These are phyloP conservation scores for Biscutella laevigata DNA, from an alignment of 441 rosid genomes.

Conservation along the genomic window DNA sequence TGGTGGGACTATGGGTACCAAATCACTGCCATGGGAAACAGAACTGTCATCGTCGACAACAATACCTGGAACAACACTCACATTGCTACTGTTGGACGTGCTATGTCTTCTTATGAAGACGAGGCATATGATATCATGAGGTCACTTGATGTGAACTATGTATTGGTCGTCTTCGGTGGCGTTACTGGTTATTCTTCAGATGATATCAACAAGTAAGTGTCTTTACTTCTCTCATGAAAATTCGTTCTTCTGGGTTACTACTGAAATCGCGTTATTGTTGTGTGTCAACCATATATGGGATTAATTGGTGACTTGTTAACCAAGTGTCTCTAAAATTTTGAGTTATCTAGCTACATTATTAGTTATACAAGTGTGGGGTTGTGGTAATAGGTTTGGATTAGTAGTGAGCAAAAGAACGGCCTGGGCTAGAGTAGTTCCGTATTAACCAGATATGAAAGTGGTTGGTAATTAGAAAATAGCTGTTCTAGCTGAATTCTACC, in stretches of 20 bases:
- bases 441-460: not conserved
- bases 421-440: not conserved
- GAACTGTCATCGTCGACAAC: conserved; percentile 97
- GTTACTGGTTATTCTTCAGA: conserved; percentile 98
- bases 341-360: not conserved
- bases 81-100: conserved; percentile 98
- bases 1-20: conserved; percentile 99
- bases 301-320: not conserved
- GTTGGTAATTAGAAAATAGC: not conserved
- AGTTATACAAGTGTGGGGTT: not conserved
- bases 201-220: conserved; percentile 90
- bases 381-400: not conserved
- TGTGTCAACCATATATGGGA: not conserved
- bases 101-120: conserved; percentile 96
- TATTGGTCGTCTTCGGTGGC: conserved; percentile 95
- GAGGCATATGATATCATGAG: conserved; percentile 95
- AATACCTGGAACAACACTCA: conserved; percentile 99
- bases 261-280: not conserved
- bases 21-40: conserved; percentile 99
- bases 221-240: not conserved
- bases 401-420: not conserved
- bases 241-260: not conserved
- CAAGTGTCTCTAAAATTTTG: not conserved
- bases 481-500: not conserved
- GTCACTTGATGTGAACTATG: conserved; percentile 93